Conservation (phyloP, 768 basidiomycete genomes). For the Lactarius psammicola region DNA sequence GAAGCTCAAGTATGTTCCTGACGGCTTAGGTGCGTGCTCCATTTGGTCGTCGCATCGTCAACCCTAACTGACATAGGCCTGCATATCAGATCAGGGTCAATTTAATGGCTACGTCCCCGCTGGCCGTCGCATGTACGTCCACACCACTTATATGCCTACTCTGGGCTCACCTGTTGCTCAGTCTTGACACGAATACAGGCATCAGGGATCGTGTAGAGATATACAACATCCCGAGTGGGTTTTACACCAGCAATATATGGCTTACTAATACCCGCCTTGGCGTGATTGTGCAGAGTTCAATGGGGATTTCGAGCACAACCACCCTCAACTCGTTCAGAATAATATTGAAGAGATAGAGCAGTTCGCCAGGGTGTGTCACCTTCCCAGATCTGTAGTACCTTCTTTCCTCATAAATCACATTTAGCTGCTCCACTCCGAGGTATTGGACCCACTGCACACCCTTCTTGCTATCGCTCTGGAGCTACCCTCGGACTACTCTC, state of each 20-base stretch:
- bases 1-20: conserved; percentile 45
- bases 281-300: conserved; percentile 40
- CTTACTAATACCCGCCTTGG: neutral
- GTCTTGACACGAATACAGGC: conserved; percentile 39
- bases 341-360: conserved; percentile 45
- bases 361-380: conserved; percentile 35
- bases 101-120: conserved; percentile 53
- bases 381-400: neutral
- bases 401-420: conserved; percentile 7
- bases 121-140: conserved; percentile 39
- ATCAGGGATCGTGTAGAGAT: conserved; percentile 46
- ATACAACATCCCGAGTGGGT: conserved; percentile 51
- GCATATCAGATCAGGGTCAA: conserved; percentile 39
- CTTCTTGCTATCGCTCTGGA: conserved; percentile 54
- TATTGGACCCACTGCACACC: conserved; percentile 47
- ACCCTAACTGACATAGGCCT: neutral
- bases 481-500: conserved; percentile 50
- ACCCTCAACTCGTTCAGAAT: conserved; percentile 41
- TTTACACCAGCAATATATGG: neutral
- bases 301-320: conserved; percentile 43
- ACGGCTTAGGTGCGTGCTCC: conserved; percentile 35
- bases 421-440: conserved; percentile 42
- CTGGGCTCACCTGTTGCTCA: conserved; percentile 12
- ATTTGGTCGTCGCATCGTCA: neutral
- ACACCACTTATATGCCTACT: neutral